phyloP scores from a whole-genome alignment of 2,329 filamentous ascomycete genomes.

The Cladophialophora yegresii region DNA sequence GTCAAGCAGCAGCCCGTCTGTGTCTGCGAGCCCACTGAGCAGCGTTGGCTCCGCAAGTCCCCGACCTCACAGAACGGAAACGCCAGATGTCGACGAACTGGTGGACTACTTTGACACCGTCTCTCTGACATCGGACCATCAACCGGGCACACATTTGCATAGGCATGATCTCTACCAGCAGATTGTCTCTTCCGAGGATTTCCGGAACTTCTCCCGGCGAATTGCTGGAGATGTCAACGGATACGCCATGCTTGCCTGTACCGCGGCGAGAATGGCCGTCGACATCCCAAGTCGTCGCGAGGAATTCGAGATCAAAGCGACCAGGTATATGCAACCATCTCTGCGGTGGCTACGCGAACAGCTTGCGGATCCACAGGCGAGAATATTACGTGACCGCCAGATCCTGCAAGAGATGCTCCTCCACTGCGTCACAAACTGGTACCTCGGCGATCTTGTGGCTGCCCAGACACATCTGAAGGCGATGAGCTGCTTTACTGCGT shows the following conservation, averaged over 20 bases:
- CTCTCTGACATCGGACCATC: neutral
- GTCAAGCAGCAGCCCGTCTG: neutral
- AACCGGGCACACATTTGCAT: neutral
- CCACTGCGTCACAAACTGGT: conserved; percentile 20
- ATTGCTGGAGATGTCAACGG: conserved; percentile 3
- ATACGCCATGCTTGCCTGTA: conserved; percentile 14
- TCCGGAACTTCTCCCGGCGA: neutral
- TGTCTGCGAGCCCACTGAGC: neutral
- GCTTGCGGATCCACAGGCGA: conserved; percentile 9
- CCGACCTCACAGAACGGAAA: neutral
- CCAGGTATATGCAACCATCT: conserved; percentile 17
- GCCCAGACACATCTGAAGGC: conserved; percentile 15
- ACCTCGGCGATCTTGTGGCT: conserved; percentile 9
- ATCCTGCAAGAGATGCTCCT: conserved; percentile 18
- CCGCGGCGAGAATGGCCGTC: conserved; percentile 10
- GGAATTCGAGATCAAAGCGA: conserved; percentile 16
- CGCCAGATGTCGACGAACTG: conserved; percentile 13
- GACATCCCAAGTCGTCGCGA: conserved; percentile 11
- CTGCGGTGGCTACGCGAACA: conserved; percentile 9
- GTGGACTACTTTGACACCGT: conserved; percentile 9
- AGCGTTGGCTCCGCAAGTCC: neutral
- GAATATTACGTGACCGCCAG: conserved; percentile 13
- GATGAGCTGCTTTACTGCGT: conserved; percentile 10
- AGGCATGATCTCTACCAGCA: conserved; percentile 11
- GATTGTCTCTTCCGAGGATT: conserved; percentile 10